A percentile compares a stretch with the other conserved stretches of the same genome.
phyloP scores from a whole-genome alignment of 768 basidiomycete genomes.

The Leccinum barrowsii region DNA sequence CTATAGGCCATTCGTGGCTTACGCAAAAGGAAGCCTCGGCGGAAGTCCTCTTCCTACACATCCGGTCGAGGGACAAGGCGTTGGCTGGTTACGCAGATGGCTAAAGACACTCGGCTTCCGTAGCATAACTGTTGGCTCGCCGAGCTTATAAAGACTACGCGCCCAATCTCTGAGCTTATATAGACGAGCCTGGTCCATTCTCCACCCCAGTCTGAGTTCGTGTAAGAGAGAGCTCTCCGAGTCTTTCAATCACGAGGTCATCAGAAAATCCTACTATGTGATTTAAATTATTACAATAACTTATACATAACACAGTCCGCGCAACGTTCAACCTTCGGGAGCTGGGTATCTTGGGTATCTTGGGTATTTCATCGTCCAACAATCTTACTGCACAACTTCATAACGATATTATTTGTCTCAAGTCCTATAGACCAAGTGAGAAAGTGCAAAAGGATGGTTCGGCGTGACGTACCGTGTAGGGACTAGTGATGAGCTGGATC shows the following conservation, averaged over 20 bases:
- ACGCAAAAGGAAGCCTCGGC: constrained; percentile 20
- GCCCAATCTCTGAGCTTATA: not conserved
- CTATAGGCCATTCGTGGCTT: constrained; percentile 28
- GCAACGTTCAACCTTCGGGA: not conserved
- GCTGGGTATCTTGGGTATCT: not conserved
- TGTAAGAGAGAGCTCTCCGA: not conserved
- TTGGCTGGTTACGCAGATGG: constrained; percentile 31
- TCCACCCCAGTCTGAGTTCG: not conserved
- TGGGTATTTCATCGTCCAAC: not conserved
- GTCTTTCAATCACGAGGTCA: not conserved
- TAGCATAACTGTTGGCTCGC: constrained; percentile 27
- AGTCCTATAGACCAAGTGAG: constrained; percentile 3
- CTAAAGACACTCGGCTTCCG: constrained; percentile 28
- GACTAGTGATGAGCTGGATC: constrained; percentile 10
- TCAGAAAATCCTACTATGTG: not conserved
- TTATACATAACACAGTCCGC: not conserved
- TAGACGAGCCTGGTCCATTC: not conserved
- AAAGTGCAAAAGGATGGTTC: constrained; percentile 31
- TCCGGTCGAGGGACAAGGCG: constrained; percentile 28
- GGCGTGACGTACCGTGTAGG: constrained; percentile 7
- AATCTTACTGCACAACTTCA: not conserved
- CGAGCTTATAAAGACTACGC: constrained; percentile 14
- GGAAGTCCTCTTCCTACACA: constrained; percentile 4
- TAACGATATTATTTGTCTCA: constrained; percentile 6
- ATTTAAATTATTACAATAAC: not conserved